Evolutionary conservation across 2,329 filamentous ascomycete genomes (phyloP).

Genomic region (Pseudopithomyces chartarum): DNA sequence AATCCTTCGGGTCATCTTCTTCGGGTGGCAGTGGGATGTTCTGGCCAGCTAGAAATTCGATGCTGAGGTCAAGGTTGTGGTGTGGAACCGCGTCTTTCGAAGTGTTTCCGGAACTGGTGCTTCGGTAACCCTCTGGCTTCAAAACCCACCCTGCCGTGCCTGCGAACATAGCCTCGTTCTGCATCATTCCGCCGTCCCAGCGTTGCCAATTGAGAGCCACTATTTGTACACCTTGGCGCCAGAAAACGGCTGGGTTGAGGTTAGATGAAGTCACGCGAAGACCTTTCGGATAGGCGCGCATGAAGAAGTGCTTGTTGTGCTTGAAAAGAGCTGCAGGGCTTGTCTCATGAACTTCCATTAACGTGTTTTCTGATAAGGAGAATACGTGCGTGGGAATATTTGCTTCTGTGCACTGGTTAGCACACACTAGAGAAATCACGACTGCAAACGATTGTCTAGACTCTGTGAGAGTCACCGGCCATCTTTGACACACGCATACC

Average conservation of each 20-base stretch:
- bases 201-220: slow-evolving; percentile 95
- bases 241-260: slow-evolving; percentile 81
- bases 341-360: slow-evolving; percentile 69
- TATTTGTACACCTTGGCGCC: slow-evolving; percentile 87
- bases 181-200: slow-evolving; percentile 91
- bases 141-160: slow-evolving; percentile 82
- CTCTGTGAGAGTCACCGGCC: no score
- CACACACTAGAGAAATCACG: background rate
- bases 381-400: slow-evolving; percentile 66
- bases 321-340: slow-evolving; percentile 68
- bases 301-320: slow-evolving; percentile 81
- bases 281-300: slow-evolving; percentile 87
- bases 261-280: slow-evolving; percentile 84
- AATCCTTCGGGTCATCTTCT: slow-evolving; percentile 60
- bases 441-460: background rate
- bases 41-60: slow-evolving; percentile 78
- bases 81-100: slow-evolving; percentile 56
- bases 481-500: no score
- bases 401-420: slow-evolving; percentile 40
- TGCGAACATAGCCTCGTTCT: slow-evolving; percentile 90
- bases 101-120: slow-evolving; percentile 35
- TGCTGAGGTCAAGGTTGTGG: slow-evolving; percentile 67
- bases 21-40: slow-evolving; percentile 69
- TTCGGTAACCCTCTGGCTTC: slow-evolving; percentile 77
- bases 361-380: slow-evolving; percentile 65